A percentile compares a stretch with the other conserved stretches of the same genome.
These are phyloP conservation scores for Podaxis sp. DNA, from an alignment of 768 basidiomycete species.

Conservation along the genomic window DNA sequence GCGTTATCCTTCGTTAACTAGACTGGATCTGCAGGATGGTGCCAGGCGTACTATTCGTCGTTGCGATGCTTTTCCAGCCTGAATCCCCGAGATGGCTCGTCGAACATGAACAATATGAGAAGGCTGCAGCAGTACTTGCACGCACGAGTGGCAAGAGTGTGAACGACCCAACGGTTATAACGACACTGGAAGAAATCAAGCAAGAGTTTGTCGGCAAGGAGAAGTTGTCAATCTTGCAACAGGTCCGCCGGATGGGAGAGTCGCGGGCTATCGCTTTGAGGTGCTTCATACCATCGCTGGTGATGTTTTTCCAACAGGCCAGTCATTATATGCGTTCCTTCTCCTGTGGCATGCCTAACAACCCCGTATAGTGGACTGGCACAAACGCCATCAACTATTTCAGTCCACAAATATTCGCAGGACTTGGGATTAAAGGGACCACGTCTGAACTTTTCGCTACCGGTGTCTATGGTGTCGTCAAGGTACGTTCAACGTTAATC, in stretches of 20 bases:
- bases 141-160: conserved; percentile 26
- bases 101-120: conserved; percentile 37
- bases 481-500: conserved; percentile 15
- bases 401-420: conserved; percentile 45
- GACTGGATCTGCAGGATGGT: conserved; percentile 26
- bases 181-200: conserved; percentile 42
- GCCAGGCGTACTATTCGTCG: conserved; percentile 45
- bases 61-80: conserved; percentile 43
- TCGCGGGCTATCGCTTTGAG: conserved; percentile 37
- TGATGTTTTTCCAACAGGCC: conserved; percentile 41
- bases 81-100: conserved; percentile 58
- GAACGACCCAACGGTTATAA: conserved; percentile 29
- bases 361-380: conserved; percentile 37
- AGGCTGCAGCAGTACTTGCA: conserved; percentile 35
- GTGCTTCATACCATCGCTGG: conserved; percentile 39
- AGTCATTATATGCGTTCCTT: not conserved
- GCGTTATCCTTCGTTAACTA: not conserved
- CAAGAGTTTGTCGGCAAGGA: conserved; percentile 42
- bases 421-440: conserved; percentile 40
- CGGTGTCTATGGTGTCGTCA: conserved; percentile 36
- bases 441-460: conserved; percentile 45
- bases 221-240: conserved; percentile 26
- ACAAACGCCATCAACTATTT: conserved; percentile 55
- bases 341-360: not conserved
- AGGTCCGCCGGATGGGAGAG: conserved; percentile 40